Base-by-base conservation (phyloP, 73 alveolate species). In the Tetrahymena malaccensis region DNA sequence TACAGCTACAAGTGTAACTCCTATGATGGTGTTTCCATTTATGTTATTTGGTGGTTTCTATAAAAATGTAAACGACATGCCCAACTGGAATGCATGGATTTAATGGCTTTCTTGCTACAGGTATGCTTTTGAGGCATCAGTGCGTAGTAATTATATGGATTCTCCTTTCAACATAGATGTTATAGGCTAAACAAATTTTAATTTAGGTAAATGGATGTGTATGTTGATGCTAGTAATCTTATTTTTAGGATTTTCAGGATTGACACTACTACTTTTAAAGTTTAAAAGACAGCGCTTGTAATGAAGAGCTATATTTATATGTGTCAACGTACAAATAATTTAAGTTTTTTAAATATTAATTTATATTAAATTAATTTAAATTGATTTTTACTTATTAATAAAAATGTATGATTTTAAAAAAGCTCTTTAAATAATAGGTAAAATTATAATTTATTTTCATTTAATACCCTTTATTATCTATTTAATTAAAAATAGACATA, bases 1-100 rank as follows among this genome's bases (percentile, higher is more conserved):
- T 1, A 97, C 96, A 94, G 94, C 95, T 22, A 27, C 94, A 12
- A 93, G 97, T n/a, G 99, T 96, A 84, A 56, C 85, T 56, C 85
- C 85, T 56, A 22, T 56, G 85, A 56, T 56, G 85, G 33, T 56
- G 9, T 25, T 56, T 56, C 85, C 85, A 22, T 56, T 56, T 25
- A 56, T 56, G 85, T 9, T 56, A 56, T 56, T 56, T 56, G 85
- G 35, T 56, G 85, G 85, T 3, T 56, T 56, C 85, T 56, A 56
- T 56, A 56, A 56, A 56, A 56, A 56, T 56, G 8, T 25, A 13
- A 25, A 56, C 6, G 85, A 56, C 16, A 56, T 56, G 85, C 85
- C 85, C 0, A 35, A 21, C 15, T 56, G 85, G 85, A 56, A 56
- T 25, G 33, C 35, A 56, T 56, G 85, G 85, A 56, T 56, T 56